A percentile compares a stretch with the other conserved stretches of the same genome.
Evolutionary conservation across 257 asterid genomes (phyloP).

Genomic region (Solanum pennellii): DNA sequence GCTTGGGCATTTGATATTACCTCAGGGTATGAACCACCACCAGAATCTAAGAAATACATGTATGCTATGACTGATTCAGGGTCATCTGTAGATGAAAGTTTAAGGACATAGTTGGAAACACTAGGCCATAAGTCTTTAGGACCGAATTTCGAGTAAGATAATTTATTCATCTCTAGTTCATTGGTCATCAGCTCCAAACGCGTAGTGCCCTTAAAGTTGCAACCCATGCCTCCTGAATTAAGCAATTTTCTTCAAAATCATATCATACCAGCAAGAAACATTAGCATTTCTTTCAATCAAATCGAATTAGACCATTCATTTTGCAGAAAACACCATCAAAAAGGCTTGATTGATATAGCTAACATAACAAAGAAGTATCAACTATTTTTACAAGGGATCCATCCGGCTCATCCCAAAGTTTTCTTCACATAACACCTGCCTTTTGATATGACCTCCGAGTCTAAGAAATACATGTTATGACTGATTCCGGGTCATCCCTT

Average conservation of each 20-base stretch:
- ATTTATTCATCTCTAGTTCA: slow-evolving; percentile 5
- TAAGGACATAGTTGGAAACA: slow-evolving; percentile 66
- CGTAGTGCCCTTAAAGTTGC: slow-evolving; percentile 71
- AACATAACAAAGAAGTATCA: not conserved
- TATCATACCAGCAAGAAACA: not conserved
- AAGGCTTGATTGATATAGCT: not conserved
- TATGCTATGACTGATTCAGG: slow-evolving; percentile 26
- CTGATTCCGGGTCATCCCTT: not conserved
- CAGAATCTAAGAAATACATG: slow-evolving; percentile 86
- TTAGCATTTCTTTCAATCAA: not conserved
- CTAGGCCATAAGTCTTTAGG: slow-evolving; percentile 69
- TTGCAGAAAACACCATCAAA: not conserved
- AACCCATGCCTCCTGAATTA: slow-evolving; percentile 19
- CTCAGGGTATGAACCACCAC: slow-evolving; percentile 90
- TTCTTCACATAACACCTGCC: not conserved
- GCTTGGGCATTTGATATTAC: slow-evolving; percentile 68
- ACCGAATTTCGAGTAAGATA: slow-evolving; percentile 46
- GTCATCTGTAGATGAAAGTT: slow-evolving; percentile 32
- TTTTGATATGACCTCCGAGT: not conserved
- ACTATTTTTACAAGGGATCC: not conserved
- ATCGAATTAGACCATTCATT: not conserved
- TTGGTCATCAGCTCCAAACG: slow-evolving; percentile 52
- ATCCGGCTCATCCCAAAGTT: not conserved
- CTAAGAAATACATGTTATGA: not conserved
- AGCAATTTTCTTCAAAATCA: not conserved